These are phyloP conservation scores for Mycena kentingensis DNA, from an alignment of 768 basidiomycete genomes.

Conservation along the genomic window DNA sequence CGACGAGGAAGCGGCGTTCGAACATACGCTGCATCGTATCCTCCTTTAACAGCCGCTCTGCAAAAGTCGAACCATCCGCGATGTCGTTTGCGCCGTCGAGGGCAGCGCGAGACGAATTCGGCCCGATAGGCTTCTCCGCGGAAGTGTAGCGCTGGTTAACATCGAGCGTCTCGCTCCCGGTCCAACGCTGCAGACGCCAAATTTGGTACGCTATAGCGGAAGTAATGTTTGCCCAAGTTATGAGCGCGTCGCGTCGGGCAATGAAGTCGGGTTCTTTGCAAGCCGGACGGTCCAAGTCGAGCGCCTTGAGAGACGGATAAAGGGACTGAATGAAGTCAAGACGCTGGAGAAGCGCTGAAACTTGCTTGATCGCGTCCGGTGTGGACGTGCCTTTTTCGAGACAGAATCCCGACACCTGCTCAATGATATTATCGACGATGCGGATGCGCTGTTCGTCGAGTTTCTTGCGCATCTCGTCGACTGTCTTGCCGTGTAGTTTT, in stretches of 20 bases:
- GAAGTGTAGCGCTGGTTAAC: conserved; percentile 79
- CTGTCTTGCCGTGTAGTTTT: conserved; percentile 74
- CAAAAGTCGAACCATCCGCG: conserved; percentile 79
- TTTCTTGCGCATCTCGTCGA: conserved; percentile 78
- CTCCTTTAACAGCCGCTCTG: conserved; percentile 92
- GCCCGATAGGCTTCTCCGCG: conserved; percentile 53
- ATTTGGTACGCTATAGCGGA: conserved; percentile 88
- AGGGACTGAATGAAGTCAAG: conserved; percentile 84
- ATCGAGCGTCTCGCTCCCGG: conserved; percentile 88
- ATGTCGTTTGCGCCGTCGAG: conserved; percentile 43
- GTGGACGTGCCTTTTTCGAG: conserved; percentile 43
- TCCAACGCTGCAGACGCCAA: conserved; percentile 84
- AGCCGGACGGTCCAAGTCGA: conserved; percentile 76
- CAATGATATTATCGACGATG: conserved; percentile 79
- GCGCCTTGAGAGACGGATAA: conserved; percentile 81
- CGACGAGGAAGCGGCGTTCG: conserved; percentile 84
- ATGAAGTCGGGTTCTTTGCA: conserved; percentile 69
- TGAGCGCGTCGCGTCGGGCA: conserved; percentile 84
- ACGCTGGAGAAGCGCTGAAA: conserved; percentile 66
- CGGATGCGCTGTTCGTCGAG: conserved; percentile 83
- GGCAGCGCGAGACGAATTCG: conserved; percentile 32
- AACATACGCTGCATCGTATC: conserved; percentile 95
- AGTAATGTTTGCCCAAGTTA: conserved; percentile 89
- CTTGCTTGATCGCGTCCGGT: conserved; percentile 58
- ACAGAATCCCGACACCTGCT: conserved; percentile 79